Base-by-base conservation (phyloP, 495 filamentous ascomycete species). In the Hypoxylon lenormandii region DNA sequence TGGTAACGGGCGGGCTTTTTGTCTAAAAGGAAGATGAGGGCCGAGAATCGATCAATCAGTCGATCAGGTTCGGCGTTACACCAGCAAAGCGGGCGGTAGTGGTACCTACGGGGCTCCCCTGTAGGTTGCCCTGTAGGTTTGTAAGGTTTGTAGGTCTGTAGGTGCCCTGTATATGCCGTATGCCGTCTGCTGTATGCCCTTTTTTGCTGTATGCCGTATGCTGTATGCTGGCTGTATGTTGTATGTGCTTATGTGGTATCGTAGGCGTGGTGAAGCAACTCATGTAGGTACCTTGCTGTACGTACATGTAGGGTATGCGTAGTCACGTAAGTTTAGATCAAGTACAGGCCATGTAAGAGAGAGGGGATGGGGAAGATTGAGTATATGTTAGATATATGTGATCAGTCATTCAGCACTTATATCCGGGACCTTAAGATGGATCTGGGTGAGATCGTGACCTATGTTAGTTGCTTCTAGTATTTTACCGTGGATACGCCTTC, bases 1-100 rank as follows among this genome's bases (percentile, higher is more conserved):
- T 67, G 74, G 74, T 74, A 74, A 73, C 61, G 65, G 28, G 66
- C 59, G 66, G 62, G 47, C 55, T 59, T 68, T 68, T 53, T 40
- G 46, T 62, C 66, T 56, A 43, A 56, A 56, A 59, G 65, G 67
- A 69, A 66, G 74, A 64, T 66, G 70, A 72, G 49, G 38, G 57
- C 67, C 62, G 60, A 71, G 64, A 68, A 65, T 61, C 56, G 54
- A 62, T 66, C 49, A 66, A 59, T 45, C 42, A 45, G 16, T 58
- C 62, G 15, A 65, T 58, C 47, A 47, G 49, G 22, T 62, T 64
- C 58, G 62, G 62, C 57, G 68, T 71, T 71, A 66, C 68, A 71
- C 62, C 48, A 61, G 51, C 55, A 3, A 47, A 37, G n/a, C n/a
- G n/a, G 64, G 57, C 61, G 50, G 61, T 51, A 65, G 67, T 64